Conservation (phyloP, 768 basidiomycete genomes). For the Leccinum uliginosum region DNA sequence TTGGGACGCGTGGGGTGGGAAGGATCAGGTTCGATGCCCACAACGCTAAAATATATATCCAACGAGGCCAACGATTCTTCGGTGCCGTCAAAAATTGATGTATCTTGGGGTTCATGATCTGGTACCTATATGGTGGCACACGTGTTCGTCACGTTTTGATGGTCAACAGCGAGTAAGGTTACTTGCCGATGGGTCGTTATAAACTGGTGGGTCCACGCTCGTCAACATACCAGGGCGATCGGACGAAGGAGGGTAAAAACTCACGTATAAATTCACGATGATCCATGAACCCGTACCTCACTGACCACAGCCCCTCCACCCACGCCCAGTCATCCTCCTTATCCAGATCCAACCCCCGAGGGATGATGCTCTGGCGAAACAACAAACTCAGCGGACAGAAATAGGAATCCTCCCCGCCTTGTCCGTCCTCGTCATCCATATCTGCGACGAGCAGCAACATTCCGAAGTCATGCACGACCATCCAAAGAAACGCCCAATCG, state of each 20-base stretch:
- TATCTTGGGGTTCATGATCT: slow-evolving; percentile 35
- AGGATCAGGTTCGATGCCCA: slow-evolving; percentile 40
- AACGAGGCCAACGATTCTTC: slow-evolving; percentile 51
- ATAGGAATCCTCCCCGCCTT: slow-evolving; percentile 24
- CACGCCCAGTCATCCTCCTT: slow-evolving; percentile 32
- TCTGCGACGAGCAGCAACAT: slow-evolving; percentile 43
- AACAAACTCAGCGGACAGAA: slow-evolving; percentile 44
- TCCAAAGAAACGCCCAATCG: slow-evolving; percentile 59
- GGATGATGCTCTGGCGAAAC: slow-evolving; percentile 49
- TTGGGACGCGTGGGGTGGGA: slow-evolving; percentile 47
- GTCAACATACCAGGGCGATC: slow-evolving; percentile 3
- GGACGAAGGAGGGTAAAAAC: slow-evolving; percentile 19
- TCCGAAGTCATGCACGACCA: slow-evolving; percentile 52
- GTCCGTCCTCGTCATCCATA: slow-evolving; percentile 31
- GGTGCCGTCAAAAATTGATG: slow-evolving; percentile 45
- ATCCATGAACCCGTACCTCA: slow-evolving; percentile 66
- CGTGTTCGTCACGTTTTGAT: background rate
- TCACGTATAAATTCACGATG: slow-evolving; percentile 61
- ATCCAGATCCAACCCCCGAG: slow-evolving; percentile 33
- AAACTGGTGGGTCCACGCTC: slow-evolving; percentile 32
- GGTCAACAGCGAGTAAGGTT: background rate
- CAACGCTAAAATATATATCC: slow-evolving; percentile 42
- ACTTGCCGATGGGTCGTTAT: slow-evolving; percentile 40
- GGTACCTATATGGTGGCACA: slow-evolving; percentile 18
- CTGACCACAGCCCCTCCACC: slow-evolving; percentile 54